Percentiles rank a stretch among this genome's conserved stretches.
These are phyloP conservation scores for Leccinum truebloodii DNA, from an alignment of 768 basidiomycete species.

Conservation along the genomic window DNA sequence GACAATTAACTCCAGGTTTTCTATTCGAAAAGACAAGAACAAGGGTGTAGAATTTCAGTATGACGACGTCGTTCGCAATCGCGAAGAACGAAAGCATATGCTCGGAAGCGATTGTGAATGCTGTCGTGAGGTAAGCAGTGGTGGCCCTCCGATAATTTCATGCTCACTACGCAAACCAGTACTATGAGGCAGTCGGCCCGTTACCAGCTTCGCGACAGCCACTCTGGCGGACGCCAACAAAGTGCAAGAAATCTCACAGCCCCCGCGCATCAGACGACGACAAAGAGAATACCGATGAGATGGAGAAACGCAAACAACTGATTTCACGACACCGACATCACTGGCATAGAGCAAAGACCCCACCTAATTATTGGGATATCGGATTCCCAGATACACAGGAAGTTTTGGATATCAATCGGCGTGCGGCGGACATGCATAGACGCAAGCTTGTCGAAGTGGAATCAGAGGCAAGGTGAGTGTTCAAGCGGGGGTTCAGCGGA, in stretches of 20 bases:
- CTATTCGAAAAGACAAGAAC: conserved; percentile 67
- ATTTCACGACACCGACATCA: conserved; percentile 74
- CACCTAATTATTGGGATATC: conserved; percentile 88
- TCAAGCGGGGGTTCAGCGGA: not conserved
- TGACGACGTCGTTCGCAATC: conserved; percentile 74
- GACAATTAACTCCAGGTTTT: conserved; percentile 65
- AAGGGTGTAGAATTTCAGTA: conserved; percentile 66
- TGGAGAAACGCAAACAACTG: conserved; percentile 59
- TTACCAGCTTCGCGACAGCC: conserved; percentile 71
- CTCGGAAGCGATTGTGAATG: conserved; percentile 81
- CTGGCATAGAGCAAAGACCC: conserved; percentile 72
- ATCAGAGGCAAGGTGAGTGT: conserved; percentile 55
- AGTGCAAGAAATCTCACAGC: conserved; percentile 21
- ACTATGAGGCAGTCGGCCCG: conserved; percentile 75
- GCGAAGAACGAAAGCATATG: conserved; percentile 61
- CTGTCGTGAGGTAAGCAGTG: conserved; percentile 64
- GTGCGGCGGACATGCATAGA: conserved; percentile 70
- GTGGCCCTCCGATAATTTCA: not conserved
- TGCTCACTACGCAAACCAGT: conserved; percentile 44
- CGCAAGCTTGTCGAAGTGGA: conserved; percentile 62
- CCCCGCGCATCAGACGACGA: conserved; percentile 7
- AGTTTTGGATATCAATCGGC: conserved; percentile 69
- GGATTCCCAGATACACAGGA: conserved; percentile 89
- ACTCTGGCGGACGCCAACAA: conserved; percentile 70
- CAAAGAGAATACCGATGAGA: conserved; percentile 37